Evolutionary conservation across 768 basidiomycete genomes (phyloP), one percentile per base, ranked within the genome.

Genomic region (Lactarius indigo): DNA sequence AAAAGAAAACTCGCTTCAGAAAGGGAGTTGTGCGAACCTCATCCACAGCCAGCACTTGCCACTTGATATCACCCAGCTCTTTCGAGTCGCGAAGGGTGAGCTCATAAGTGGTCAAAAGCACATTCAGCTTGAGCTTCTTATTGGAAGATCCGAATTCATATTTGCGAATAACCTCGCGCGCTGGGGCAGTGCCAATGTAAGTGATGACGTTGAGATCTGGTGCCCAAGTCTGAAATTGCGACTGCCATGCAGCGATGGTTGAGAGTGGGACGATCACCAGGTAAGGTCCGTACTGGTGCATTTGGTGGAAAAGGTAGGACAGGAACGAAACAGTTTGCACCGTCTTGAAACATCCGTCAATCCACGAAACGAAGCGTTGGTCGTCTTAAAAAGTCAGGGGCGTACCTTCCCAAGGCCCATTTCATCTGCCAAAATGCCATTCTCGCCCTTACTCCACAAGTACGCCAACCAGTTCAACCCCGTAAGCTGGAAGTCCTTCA

Each of bases 381-480:
- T 56, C 63, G n/a, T 0, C 41, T 57, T 66, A 20, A 13, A 39
- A 35, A 42, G 61, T 5, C 7, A 26, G 20, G 64, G 33, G 12
- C 70, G 56, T 69, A 91, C 85, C 86, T 99, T 99, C 62, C 97
- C 97, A 30, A 99, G 89, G 75, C 97, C 97, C 97, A 98, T 99
- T 83, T 99, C 97, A 74, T 99, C 97, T 1, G 97, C 97, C 41
- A 99, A 80, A 66, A 99, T 97, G 23, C 97, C 97, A 74, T 98
- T 98, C 72, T 96, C 91, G 10, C 92, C 92, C 71, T 93, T 87
- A 70, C 85, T 88, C 97, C 97, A 98, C 18, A 96, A 80, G 77
- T 96, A 98, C 5, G 93, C 90, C n/a, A 99, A 83, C 97, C 97
- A 99, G 75, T 99, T 99, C 69, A 99, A 82, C 28, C 97, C 97